Evolutionary conservation across 176 grass and related monocot species (phyloP).

Genomic region (Pontederia crassipes): DNA sequence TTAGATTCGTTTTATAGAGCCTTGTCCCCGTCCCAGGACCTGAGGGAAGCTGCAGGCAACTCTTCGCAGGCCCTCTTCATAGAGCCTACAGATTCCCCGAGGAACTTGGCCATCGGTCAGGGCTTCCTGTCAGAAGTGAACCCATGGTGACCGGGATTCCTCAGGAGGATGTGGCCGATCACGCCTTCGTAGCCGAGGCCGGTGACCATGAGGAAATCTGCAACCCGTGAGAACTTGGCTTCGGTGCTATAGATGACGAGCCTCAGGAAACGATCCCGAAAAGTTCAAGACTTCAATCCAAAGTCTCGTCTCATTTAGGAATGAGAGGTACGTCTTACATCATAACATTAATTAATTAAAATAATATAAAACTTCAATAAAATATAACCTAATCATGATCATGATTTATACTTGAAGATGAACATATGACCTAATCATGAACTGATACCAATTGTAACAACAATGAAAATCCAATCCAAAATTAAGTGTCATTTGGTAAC

Average conservation of each 20-base stretch:
- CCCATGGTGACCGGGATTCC: slow-evolving; percentile 82
- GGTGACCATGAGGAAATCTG: slow-evolving; percentile 51
- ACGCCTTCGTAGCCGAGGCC: slow-evolving; percentile 59
- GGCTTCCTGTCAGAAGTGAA: slow-evolving; percentile 62
- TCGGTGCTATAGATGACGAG: slow-evolving; percentile 94
- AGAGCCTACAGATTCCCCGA: slow-evolving; percentile 43
- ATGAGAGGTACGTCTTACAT: too few species aligned
- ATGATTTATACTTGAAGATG: too few species aligned
- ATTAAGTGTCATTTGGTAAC: too few species aligned
- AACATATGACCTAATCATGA: too few species aligned
- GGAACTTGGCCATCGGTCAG: slow-evolving; percentile 66
- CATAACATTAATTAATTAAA: too few species aligned
- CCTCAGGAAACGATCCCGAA: too few species aligned
- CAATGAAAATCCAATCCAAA: too few species aligned
- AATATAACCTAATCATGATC: too few species aligned
- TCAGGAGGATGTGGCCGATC: slow-evolving; percentile 63
- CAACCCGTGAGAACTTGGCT: slow-evolving; percentile 59
- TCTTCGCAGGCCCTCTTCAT: slow-evolving; percentile 43
- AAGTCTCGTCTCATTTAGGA: too few species aligned
- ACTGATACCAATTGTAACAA: too few species aligned
- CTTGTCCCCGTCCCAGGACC: slow-evolving; percentile 56
- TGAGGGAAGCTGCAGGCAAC: slow-evolving; percentile 52
- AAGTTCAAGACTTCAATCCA: too few species aligned
- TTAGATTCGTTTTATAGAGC: background rate
- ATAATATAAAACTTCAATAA: too few species aligned